Base-by-base conservation (phyloP, 306 rosid species). In the Ochetophila trinervis region DNA sequence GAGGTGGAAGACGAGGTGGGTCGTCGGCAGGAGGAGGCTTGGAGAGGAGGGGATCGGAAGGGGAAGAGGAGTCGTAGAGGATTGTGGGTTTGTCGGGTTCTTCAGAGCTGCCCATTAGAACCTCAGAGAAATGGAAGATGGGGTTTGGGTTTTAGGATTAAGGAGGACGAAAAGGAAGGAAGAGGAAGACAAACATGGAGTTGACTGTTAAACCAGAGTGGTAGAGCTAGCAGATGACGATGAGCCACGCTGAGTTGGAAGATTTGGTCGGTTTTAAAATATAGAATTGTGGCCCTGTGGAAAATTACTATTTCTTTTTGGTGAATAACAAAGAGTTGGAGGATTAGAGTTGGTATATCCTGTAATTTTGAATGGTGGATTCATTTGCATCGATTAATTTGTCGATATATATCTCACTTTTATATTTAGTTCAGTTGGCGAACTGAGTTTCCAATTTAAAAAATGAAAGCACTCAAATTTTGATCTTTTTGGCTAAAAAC, bases 41-140 rank as follows among this genome's bases (percentile, higher is more conserved):
- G 45, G 45, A 40, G 12, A 40, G 45, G 12, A 40, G 45, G 45
- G 45, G 45, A 40, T 40, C 79, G 36, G 70, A 75, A 21, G 76
- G 63, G 13, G 82, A 45, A 8, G 80, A 66, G 37, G 84, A 64
- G 42, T 84, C 92, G 72, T 56, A 24, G 8, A 22, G 18, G 56
- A 83, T 60, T 44, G 30, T 42, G 70, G 81, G 85, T 60, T 77
- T 84, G 65, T 49, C 59, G 65, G 80, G 50, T 36, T 88, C 91
- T 5, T 89, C 92, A 20, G 76, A 36, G 67, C 60, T 63, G 21
- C 82, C 82, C 94, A 83, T 89, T 37, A 70, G 67, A 67, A 54
- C 24, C 24, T 24, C 34, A 21, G 44, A 21, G 19, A 59, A 11
- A 22, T 22, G 36, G 60, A 35, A 37, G 60, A 55, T 23, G 11